Evolutionary conservation across 257 asterid species (phyloP), one percentile per base, ranked within the genome.

Genomic region (Solanum chiquidenum): DNA sequence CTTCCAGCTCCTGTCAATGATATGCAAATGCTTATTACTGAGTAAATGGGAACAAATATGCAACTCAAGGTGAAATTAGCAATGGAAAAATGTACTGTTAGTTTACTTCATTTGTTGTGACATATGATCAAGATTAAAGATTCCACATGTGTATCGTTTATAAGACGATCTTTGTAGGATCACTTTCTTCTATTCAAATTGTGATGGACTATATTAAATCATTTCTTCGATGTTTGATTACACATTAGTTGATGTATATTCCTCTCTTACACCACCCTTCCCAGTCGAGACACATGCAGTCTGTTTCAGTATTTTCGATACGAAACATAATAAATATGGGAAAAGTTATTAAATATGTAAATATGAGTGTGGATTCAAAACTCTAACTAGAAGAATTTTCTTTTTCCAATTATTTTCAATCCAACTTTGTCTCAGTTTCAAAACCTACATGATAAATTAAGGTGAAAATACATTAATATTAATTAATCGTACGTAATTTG

Each of bases 1-100:
- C 83, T 91, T 86, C 94, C 93, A 49, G 79, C 87, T 79, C 89
- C 92, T 4, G 82, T 87, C 29, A 91, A 92, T 86, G 94, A 93
- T 37, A 90, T 92, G 87, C 93, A 91, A 0, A 86, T 95, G 94
- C 94, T 92, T 49, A 37, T 89, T 37, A 90, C 95, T 3, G 95
- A 92, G 88, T 94, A 94, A 91, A 68, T 74, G 88, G 88, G 40
- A 80, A 46, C 6, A 4, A 46, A 27, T 27, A 80, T 80, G 68
- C 85, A 79, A 49, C 27, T 44, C 66, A 79, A 27, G 85, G 9
- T 9, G 27, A 16, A 79, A 79, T 7, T 29, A 44, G 85, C 66
- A 44, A 0, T 44, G 27, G 27, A 18, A 77, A 71, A 25, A 25
- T 25, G n/a, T 38, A 40, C 52, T 40, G 44, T 40, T 68, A 12